Evolutionary conservation across 176 grass and related monocot genomes (phyloP).

Genomic region (Calamus simplicifolius): DNA sequence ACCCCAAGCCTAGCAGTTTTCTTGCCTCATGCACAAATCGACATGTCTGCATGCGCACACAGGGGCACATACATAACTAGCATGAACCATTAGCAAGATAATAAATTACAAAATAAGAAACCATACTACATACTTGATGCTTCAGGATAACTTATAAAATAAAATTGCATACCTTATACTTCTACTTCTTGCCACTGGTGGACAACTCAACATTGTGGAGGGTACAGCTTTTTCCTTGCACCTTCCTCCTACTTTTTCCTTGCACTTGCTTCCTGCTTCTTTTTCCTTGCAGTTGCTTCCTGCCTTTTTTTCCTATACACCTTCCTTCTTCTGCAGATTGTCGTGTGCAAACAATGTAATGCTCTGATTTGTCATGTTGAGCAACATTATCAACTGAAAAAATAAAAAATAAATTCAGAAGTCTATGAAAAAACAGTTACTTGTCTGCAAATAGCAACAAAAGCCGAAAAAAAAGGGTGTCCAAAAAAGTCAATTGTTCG

Average conservation of each 20-base stretch:
- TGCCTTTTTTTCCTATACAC: too few species aligned
- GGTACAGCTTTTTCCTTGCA: too few species aligned
- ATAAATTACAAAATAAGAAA: neutral
- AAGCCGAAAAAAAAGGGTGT: too few species aligned
- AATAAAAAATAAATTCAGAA: neutral
- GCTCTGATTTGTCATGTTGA: slow-evolving; percentile 6
- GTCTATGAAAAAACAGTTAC: neutral
- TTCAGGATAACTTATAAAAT: neutral
- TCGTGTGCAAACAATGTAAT: slow-evolving; percentile 26
- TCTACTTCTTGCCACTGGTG: slow-evolving; percentile 12
- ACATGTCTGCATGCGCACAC: too few species aligned
- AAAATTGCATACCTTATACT: neutral
- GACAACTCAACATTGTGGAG: slow-evolving; percentile 25
- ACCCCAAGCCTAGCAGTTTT: too few species aligned
- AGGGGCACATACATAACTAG: too few species aligned
- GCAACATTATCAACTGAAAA: slow-evolving; percentile 2
- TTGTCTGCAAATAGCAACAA: neutral
- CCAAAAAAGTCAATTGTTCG: too few species aligned
- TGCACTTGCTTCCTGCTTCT: neutral
- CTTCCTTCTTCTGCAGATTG: neutral
- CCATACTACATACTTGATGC: neutral
- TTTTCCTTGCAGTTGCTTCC: neutral
- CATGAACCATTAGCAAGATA: neutral
- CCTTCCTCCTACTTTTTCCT: too few species aligned
- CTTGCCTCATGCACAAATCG: too few species aligned